phyloP scores from a whole-genome alignment of 805 yeast genomes.

The Yueomyces sp. region DNA sequence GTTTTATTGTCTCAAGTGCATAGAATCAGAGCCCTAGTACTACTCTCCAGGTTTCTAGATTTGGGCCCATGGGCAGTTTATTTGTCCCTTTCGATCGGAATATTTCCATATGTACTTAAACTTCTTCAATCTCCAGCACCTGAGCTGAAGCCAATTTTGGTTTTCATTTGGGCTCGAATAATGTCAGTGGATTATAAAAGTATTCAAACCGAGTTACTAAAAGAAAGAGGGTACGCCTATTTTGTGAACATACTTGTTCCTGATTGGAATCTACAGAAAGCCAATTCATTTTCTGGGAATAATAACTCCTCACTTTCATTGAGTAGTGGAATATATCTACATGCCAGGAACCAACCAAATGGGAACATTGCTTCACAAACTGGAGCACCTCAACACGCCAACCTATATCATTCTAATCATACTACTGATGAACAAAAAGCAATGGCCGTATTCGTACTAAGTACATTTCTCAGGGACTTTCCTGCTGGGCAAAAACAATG shows the following conservation, averaged over 20 bases:
- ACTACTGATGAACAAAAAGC: constrained; percentile 78
- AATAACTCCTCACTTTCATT: constrained; percentile 7
- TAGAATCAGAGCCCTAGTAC: constrained; percentile 72
- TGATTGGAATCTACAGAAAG: constrained; percentile 14
- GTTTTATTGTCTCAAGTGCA: constrained; percentile 90
- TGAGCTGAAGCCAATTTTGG: constrained; percentile 84
- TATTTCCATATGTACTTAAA: constrained; percentile 87
- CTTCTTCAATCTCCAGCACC: constrained; percentile 89
- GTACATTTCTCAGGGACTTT: constrained; percentile 73
- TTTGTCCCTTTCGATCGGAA: constrained; percentile 83
- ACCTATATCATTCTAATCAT: constrained; percentile 13
- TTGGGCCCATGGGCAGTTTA: constrained; percentile 97
- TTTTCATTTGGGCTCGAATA: constrained; percentile 94
- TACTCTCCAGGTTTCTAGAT: constrained; percentile 77
- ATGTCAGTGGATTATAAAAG: constrained; percentile 88
- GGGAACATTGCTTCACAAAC: constrained; percentile 1
- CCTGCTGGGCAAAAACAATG: constrained; percentile 70
- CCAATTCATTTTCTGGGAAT: constrained; percentile 3
- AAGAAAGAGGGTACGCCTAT: constrained; percentile 82
- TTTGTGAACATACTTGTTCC: constrained; percentile 67
- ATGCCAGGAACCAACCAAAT: constrained; percentile 11
- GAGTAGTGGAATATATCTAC: constrained; percentile 9
- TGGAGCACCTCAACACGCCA: background rate
- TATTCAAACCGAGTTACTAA: constrained; percentile 83
- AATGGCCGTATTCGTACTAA: constrained; percentile 82